Evolutionary conservation across 2,329 filamentous ascomycete species (phyloP), one percentile per base, ranked within the genome.

Genomic region (Xylariomycetidae sp.): DNA sequence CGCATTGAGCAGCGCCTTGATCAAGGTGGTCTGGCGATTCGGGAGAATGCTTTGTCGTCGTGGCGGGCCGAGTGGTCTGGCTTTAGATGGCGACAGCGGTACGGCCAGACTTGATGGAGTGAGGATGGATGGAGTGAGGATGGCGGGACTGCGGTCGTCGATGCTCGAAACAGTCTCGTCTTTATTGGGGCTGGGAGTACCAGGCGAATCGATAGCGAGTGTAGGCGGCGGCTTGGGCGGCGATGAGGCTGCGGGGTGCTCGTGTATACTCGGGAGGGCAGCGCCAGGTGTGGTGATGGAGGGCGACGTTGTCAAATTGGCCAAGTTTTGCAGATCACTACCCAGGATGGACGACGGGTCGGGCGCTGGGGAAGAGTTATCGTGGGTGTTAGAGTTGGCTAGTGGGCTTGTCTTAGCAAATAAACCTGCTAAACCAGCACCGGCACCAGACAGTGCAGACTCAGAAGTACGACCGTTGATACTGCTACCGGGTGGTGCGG

Each of bases 1-100:
- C 30, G 66, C 54, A 45, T 70, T 64, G 41, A 80, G 65, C 30
- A 80, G 63, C 9, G 70, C 70, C 42, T 64, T 70, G 48, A 76
- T 74, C 41, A 69, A 51, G 31, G 56, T 63, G 25, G 60, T 62
- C 46, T 68, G 71, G 41, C 57, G 62, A 47, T 53, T 61, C 18
- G 62, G 64, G 13, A 72, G 49, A 29, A 71, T 55, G 41, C 66
- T 70, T 49, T 71, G 68, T 34, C 59, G 61, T 40, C 64, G 49
- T 20, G 45, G 47, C 11, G 55, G 50, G n/a, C 42, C 54, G 18
- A 47, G 29, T 31, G 53, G 50, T 29, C 59, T 53, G 31, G 45
- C 33, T 32, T 47, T 40, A 16, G 49, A 44, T 22, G 44, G 41
- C 23, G 43, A 42, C 11, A 45, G 41, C 5, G 41, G 35, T 14